These are phyloP conservation scores for Paramecium tetraurelia DNA, from an alignment of 73 alveolate species.

Conservation along the genomic window DNA sequence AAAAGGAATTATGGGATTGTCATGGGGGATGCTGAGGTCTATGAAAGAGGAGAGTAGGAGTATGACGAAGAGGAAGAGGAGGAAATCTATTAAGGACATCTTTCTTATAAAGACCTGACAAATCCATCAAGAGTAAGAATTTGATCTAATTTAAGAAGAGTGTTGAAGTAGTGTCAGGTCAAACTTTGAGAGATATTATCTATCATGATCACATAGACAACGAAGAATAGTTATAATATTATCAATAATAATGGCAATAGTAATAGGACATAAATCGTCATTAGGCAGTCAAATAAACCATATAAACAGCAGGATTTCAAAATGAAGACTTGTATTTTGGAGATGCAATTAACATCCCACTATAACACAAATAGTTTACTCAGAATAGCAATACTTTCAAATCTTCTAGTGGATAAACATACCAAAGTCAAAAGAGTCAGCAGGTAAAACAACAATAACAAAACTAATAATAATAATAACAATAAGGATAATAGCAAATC, in stretches of 20 bases:
- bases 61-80: background rate
- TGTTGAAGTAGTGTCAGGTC: constrained; percentile 22
- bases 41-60: background rate
- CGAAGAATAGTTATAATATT: background rate
- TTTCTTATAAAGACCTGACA: constrained; percentile 12
- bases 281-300: background rate
- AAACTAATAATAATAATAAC: background rate
- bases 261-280: constrained; percentile 11
- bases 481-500: background rate
- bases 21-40: background rate
- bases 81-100: background rate
- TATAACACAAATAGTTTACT: constrained; percentile 19
- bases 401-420: constrained; percentile 41
- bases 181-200: background rate
- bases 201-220: background rate
- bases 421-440: constrained; percentile 13
- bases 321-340: background rate
- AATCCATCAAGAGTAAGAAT: constrained; percentile 14
- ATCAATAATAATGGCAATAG: background rate
- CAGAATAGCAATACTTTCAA: constrained; percentile 36
- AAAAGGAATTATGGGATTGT: background rate
- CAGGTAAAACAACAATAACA: background rate
- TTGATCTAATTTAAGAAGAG: background rate
- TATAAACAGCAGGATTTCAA: constrained; percentile 47
- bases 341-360: background rate